These are phyloP conservation scores for Ilex asprella DNA, from an alignment of 257 asterid species.

Conservation along the genomic window DNA sequence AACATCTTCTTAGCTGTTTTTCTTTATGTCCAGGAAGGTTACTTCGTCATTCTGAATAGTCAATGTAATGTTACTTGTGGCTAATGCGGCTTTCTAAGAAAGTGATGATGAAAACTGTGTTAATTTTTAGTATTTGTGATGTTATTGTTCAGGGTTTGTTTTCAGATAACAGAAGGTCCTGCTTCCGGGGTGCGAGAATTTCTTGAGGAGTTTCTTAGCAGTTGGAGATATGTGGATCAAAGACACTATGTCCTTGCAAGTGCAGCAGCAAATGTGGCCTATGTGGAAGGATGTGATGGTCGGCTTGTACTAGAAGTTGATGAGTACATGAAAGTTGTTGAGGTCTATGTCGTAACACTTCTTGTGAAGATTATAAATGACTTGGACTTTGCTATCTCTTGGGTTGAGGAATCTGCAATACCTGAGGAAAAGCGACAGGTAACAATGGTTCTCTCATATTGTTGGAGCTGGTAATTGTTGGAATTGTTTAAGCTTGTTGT, in stretches of 20 bases:
- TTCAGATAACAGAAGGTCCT: slow-evolving; percentile 53
- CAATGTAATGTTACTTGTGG: not conserved
- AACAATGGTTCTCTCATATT: slow-evolving; percentile 2
- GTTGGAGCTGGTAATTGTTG: not conserved
- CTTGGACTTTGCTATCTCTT: slow-evolving; percentile 58
- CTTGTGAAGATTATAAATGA: slow-evolving; percentile 41
- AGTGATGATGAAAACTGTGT: not conserved
- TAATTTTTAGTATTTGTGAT: not conserved
- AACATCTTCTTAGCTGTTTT: not conserved
- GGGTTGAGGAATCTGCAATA: slow-evolving; percentile 71
- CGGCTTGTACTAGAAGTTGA: slow-evolving; percentile 41
- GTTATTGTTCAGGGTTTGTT: slow-evolving; percentile 44
- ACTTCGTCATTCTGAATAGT: not conserved
- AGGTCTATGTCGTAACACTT: slow-evolving; percentile 62
- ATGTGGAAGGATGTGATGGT: slow-evolving; percentile 24
- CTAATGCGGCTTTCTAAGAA: not conserved
- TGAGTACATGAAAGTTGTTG: slow-evolving; percentile 61
- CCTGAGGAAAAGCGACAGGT: slow-evolving; percentile 83
- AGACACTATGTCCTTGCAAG: slow-evolving; percentile 30
- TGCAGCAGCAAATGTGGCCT: slow-evolving; percentile 21
- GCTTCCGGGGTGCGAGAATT: slow-evolving; percentile 38
- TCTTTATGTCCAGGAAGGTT: too few species aligned
- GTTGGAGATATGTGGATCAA: slow-evolving; percentile 48
- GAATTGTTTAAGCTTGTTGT: not conserved
- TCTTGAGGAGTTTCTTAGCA: slow-evolving; percentile 66